These are phyloP conservation scores for Zelonia costaricensis DNA, from an alignment of 208 protist genomes.

Conservation along the genomic window DNA sequence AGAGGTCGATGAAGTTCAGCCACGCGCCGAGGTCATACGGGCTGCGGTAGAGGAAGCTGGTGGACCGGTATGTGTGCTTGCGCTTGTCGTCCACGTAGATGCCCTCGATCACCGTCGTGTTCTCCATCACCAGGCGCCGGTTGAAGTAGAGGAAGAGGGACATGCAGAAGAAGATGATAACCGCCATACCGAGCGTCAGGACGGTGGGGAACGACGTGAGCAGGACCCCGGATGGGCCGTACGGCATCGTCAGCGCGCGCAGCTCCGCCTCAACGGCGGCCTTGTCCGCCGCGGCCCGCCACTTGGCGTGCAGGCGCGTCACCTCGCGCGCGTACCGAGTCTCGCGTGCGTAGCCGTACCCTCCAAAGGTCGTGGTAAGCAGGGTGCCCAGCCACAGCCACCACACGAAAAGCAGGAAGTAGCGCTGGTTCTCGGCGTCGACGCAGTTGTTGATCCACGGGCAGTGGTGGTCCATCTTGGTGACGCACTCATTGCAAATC, in stretches of 20 bases:
- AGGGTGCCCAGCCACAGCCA: constrained; percentile 53
- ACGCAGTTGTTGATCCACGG: constrained; percentile 92
- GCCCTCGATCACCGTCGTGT: constrained; percentile 70
- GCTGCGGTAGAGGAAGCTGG: constrained; percentile 40
- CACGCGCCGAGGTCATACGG: constrained; percentile 76
- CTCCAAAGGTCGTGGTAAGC: constrained; percentile 29
- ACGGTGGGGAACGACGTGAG: constrained; percentile 36
- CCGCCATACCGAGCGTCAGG: constrained; percentile 32
- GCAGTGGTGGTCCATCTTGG: constrained; percentile 92
- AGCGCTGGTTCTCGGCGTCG: constrained; percentile 79
- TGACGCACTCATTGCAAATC: constrained; percentile 75
- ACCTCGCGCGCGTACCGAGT: constrained; percentile 17
- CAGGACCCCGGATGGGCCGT: constrained; percentile 23
- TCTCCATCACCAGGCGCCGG: constrained; percentile 31
- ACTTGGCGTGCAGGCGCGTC: constrained; percentile 3
- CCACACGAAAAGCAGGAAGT: constrained; percentile 72
- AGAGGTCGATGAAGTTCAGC: constrained; percentile 65
- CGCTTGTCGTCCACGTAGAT: constrained; percentile 45
- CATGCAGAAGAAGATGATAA: constrained; percentile 54
- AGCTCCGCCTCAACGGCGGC: constrained; percentile 3
- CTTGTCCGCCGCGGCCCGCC: constrained; percentile 6
- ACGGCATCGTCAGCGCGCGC: constrained; percentile 26
- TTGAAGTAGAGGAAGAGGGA: constrained; percentile 46
- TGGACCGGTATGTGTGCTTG: constrained; percentile 19
- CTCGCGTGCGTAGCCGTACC: constrained; percentile 29